These are phyloP conservation scores for Fusarium sp. DNA, from an alignment of 2,329 filamentous ascomycete species.

Conservation along the genomic window DNA sequence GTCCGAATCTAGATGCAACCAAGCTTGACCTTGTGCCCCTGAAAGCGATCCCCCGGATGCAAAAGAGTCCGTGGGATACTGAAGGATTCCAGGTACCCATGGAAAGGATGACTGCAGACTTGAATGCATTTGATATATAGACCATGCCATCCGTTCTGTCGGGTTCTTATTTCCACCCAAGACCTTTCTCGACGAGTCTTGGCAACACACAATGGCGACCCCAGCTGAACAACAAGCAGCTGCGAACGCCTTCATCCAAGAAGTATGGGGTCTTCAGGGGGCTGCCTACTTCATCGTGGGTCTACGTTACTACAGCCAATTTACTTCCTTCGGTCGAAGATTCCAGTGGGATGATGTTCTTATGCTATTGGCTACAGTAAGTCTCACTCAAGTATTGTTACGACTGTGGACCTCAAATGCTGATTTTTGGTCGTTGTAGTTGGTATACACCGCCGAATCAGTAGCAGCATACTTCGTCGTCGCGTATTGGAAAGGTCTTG, in stretches of 20 bases:
- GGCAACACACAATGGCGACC: neutral
- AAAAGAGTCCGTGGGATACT: neutral
- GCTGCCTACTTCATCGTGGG: neutral
- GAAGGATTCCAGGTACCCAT: neutral
- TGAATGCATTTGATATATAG: neutral
- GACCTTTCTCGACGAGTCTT: neutral
- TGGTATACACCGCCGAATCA: neutral
- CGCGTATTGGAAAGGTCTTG: neutral
- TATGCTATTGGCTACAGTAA: neutral
- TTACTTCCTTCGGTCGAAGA: neutral
- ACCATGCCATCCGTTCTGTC: neutral
- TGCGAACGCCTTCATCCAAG: neutral
- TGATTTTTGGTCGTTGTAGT: neutral
- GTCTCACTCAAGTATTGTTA: no score
- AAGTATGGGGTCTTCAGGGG: neutral
- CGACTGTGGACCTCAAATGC: no score
- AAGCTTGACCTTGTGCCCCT: neutral
- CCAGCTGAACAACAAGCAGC: neutral
- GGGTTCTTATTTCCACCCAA: neutral
- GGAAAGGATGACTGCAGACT: neutral
- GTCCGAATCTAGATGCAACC: no score
- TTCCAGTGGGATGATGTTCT: neutral
- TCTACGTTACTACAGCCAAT: neutral
- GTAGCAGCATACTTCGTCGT: constrained; percentile 2
- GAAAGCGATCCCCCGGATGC: neutral